Evolutionary conservation across 495 filamentous ascomycete species (phyloP).

Genomic region (Penicillium canescens): DNA sequence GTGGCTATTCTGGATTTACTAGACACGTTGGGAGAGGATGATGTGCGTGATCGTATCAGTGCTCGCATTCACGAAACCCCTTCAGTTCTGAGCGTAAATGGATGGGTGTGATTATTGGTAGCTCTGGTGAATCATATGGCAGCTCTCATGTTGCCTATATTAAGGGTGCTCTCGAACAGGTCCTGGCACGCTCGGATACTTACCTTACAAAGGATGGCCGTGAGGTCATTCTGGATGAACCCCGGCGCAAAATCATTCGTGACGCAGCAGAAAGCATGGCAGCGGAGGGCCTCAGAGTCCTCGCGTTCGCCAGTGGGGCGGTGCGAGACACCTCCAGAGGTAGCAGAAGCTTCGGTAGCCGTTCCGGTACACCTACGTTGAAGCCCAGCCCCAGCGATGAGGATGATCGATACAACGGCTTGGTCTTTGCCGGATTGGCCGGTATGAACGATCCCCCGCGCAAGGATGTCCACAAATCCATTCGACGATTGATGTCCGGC

Average conservation of each 20-base stretch:
- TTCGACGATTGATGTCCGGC: slow-evolving; percentile 87
- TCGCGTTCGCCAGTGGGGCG: slow-evolving; percentile 85
- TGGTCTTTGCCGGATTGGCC: slow-evolving; percentile 88
- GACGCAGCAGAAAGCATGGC: slow-evolving; percentile 90
- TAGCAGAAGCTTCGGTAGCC: slow-evolving; percentile 38
- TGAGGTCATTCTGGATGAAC: slow-evolving; percentile 82
- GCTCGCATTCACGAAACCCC: slow-evolving; percentile 75
- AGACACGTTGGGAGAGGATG: slow-evolving; percentile 85
- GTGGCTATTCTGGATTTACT: slow-evolving; percentile 92
- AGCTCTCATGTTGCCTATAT: slow-evolving; percentile 78
- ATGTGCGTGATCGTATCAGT: slow-evolving; percentile 82
- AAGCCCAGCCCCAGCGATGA: slow-evolving; percentile 46
- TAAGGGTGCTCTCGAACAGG: slow-evolving; percentile 89
- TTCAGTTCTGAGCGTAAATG: slow-evolving; percentile 98
- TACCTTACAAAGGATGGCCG: slow-evolving; percentile 86
- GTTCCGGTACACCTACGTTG: slow-evolving; percentile 52
- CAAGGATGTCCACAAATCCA: slow-evolving; percentile 83
- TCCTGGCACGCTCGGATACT: slow-evolving; percentile 84
- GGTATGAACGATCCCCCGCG: slow-evolving; percentile 97
- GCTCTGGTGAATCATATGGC: slow-evolving; percentile 35
- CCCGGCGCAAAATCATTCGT: slow-evolving; percentile 69
- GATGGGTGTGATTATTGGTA: slow-evolving; percentile 92
- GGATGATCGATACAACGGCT: slow-evolving; percentile 75
- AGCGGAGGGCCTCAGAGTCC: slow-evolving; percentile 82
- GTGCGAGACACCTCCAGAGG: slow-evolving; percentile 34